Percentiles rank a stretch among this genome's conserved stretches.
Evolutionary conservation across 805 yeast genomes (phyloP).

Genomic region (Ogataea methanolica): DNA sequence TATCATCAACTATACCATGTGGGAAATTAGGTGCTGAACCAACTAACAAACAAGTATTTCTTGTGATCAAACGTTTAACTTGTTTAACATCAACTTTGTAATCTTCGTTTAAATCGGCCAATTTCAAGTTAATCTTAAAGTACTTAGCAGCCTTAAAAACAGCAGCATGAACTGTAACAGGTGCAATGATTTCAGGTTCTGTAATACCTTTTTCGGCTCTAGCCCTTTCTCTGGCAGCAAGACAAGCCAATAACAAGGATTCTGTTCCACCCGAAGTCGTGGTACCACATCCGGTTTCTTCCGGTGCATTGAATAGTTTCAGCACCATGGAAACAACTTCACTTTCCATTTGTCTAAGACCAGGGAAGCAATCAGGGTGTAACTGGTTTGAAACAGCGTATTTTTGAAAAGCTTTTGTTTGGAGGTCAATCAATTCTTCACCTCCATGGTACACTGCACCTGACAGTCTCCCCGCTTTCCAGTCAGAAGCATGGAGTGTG

Average conservation of each 20-base stretch:
- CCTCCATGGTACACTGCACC: constrained; percentile 99
- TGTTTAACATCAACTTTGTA: constrained; percentile 61
- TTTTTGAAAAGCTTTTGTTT: constrained; percentile 67
- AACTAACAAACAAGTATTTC: constrained; percentile 75
- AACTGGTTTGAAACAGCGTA: constrained; percentile 89
- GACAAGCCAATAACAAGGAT: constrained; percentile 77
- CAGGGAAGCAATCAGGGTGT: constrained; percentile 97
- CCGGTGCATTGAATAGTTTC: constrained; percentile 75
- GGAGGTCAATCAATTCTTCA: constrained; percentile 64
- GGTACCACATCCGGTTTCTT: constrained; percentile 61
- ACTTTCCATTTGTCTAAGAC: constrained; percentile 92
- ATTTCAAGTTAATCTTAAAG: constrained; percentile 79
- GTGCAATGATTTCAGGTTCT: constrained; percentile 84
- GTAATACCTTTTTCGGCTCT: constrained; percentile 51
- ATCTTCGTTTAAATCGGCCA: constrained; percentile 69
- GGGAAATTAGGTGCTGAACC: constrained; percentile 99
- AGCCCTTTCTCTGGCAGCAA: constrained; percentile 83
- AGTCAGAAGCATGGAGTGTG: constrained; percentile 55
- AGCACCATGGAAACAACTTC: constrained; percentile 93
- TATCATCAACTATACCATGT: constrained; percentile 92
- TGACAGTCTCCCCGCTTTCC: constrained; percentile 82
- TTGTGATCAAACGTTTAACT: constrained; percentile 62
- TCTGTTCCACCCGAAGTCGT: constrained; percentile 96
- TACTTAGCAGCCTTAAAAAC: constrained; percentile 89
- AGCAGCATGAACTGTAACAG: constrained; percentile 90